These are phyloP conservation scores for Colletotrichum sojae DNA, from an alignment of 2,329 filamentous ascomycete genomes.

Conservation along the genomic window DNA sequence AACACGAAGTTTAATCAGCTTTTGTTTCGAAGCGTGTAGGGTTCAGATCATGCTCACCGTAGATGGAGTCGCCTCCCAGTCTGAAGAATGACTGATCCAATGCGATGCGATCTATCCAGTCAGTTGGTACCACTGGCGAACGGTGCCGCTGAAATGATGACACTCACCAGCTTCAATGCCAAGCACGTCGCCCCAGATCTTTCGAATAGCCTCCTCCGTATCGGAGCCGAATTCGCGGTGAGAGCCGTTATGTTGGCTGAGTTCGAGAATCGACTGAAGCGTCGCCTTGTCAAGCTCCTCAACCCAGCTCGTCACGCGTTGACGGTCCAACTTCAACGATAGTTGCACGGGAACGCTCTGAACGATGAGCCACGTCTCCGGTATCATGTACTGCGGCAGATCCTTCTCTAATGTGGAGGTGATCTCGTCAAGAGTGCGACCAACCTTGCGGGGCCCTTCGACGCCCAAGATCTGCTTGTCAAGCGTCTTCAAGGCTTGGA, in stretches of 20 bases:
- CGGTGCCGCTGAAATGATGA: background rate
- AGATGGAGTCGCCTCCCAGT: slow-evolving; percentile 65
- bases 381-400: slow-evolving; percentile 45
- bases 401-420: background rate
- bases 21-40: background rate
- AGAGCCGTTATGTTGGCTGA: background rate
- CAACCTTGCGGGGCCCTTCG: background rate
- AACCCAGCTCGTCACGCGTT: slow-evolving; percentile 14
- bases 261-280: background rate
- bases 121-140: background rate
- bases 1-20: background rate
- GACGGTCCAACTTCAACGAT: slow-evolving; percentile 43
- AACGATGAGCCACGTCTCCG: slow-evolving; percentile 40
- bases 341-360: slow-evolving; percentile 38
- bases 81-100: slow-evolving; percentile 72
- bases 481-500: background rate
- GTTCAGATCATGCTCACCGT: background rate
- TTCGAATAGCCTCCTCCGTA: slow-evolving; percentile 3
- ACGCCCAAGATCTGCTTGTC: background rate
- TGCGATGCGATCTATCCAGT: slow-evolving; percentile 53
- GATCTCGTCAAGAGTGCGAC: background rate
- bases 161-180: slow-evolving; percentile 48
- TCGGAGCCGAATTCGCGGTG: background rate
- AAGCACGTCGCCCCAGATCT: slow-evolving; percentile 55
- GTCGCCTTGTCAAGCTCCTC: slow-evolving; percentile 3